Percentiles rank a stretch among this genome's conserved stretches.
phyloP scores from a whole-genome alignment of 345 rosid species.

The Hibiscus trionum region DNA sequence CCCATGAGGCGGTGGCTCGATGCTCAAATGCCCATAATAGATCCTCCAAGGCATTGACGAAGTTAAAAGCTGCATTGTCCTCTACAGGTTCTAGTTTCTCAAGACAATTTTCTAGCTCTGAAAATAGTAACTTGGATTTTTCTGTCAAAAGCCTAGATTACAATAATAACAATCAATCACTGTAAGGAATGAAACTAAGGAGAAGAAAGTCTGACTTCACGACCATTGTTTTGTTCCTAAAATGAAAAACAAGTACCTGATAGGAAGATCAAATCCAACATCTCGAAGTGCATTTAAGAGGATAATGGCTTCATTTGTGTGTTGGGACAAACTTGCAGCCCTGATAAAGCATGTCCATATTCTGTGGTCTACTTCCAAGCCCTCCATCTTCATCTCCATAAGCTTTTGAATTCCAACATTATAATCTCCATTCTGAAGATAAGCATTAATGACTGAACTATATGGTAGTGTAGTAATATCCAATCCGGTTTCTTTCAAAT shows the following conservation, averaged over 20 bases:
- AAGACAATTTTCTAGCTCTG: constrained; percentile 61
- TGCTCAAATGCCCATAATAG: constrained; percentile 90
- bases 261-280: constrained; percentile 75
- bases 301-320: constrained; percentile 43
- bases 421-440: constrained; percentile 67
- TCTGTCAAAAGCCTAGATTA: constrained; percentile 59
- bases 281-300: constrained; percentile 62
- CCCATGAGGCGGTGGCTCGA: constrained; percentile 89
- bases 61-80: constrained; percentile 86
- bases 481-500: constrained; percentile 58
- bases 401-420: constrained; percentile 64
- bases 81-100: constrained; percentile 55
- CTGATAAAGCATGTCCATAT: constrained; percentile 94
- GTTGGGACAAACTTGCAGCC: constrained; percentile 68
- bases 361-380: constrained; percentile 75
- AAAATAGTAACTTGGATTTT: constrained; percentile 46
- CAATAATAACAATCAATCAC: constrained; percentile 13
- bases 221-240: neutral
- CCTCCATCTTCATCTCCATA: constrained; percentile 64
- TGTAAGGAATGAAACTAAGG: neutral
- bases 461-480: constrained; percentile 67
- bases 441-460: constrained; percentile 84
- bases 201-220: neutral
- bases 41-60: constrained; percentile 78
- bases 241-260: constrained; percentile 42